Evolutionary conservation across 2,329 filamentous ascomycete genomes (phyloP).

Genomic region (Talaromyces sp.): DNA sequence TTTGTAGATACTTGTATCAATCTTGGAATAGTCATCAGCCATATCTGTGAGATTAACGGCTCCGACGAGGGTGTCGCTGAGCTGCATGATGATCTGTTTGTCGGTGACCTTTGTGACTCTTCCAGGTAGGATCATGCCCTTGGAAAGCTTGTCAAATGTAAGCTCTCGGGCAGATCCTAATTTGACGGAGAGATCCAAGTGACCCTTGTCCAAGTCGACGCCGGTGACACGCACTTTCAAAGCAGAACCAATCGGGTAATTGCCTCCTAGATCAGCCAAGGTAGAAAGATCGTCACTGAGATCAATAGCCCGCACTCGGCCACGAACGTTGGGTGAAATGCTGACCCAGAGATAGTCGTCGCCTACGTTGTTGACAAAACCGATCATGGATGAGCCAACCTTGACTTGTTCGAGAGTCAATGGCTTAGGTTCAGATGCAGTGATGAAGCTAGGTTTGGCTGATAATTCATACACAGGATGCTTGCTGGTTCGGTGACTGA

Average conservation of each 20-base stretch:
- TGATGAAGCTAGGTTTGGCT: conserved; percentile 62
- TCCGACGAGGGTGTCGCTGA: conserved; percentile 75
- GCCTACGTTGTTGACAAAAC: conserved; percentile 85
- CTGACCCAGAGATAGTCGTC: conserved; percentile 85
- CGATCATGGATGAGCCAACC: conserved; percentile 67
- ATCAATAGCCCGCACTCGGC: conserved; percentile 76
- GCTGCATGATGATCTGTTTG: conserved; percentile 75
- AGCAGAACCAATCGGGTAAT: conserved; percentile 88
- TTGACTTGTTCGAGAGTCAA: conserved; percentile 70
- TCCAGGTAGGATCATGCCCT: conserved; percentile 76
- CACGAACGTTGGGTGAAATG: conserved; percentile 80
- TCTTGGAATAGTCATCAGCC: conserved; percentile 78
- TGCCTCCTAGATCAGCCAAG: conserved; percentile 68
- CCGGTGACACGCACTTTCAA: conserved; percentile 73
- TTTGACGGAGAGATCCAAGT: conserved; percentile 77
- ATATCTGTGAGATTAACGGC: conserved; percentile 79
- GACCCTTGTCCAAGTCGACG: conserved; percentile 68
- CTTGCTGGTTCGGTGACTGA: conserved; percentile 78
- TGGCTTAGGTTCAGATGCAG: conserved; percentile 55
- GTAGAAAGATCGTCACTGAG: conserved; percentile 81
- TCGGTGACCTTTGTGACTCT: conserved; percentile 83
- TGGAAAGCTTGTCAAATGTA: conserved; percentile 66
- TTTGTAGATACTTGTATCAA: conserved; percentile 68
- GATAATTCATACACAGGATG: conserved; percentile 81
- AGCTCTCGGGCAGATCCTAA: conserved; percentile 57